Evolutionary conservation across 306 rosid genomes (phyloP).

Genomic region (Oemleria cerasiformis): DNA sequence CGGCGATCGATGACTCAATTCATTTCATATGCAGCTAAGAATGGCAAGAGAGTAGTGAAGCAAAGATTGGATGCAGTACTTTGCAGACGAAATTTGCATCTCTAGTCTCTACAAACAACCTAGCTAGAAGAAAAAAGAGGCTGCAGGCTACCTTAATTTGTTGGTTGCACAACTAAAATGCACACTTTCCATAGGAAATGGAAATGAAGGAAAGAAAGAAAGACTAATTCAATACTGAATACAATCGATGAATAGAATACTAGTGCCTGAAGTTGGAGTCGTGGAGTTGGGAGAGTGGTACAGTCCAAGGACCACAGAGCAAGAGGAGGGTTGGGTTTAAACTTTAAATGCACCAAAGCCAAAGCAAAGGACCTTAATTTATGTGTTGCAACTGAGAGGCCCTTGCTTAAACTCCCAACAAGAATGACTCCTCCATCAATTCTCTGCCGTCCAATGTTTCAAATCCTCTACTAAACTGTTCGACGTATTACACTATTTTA

Average conservation of each 20-base stretch:
- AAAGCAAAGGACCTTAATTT: not conserved
- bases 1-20: not conserved
- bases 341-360: constrained; percentile 2
- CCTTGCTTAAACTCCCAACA: not conserved
- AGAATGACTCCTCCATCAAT: constrained; percentile 14
- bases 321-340: constrained; percentile 11
- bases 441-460: constrained; percentile 28
- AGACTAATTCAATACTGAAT: not conserved
- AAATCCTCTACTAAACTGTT: constrained; percentile 2
- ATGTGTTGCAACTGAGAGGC: not conserved
- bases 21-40: not conserved
- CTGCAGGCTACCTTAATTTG: too few species aligned
- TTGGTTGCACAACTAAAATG: too few species aligned
- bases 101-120: not conserved
- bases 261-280: too few species aligned
- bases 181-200: too few species aligned
- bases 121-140: too few species aligned
- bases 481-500: not conserved
- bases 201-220: not conserved
- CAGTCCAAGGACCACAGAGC: not conserved
- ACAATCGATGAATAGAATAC: too few species aligned
- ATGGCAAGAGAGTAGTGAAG: constrained; percentile 9
- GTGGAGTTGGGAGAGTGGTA: too few species aligned
- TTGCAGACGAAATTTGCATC: constrained; percentile 1
- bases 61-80: not conserved